Conservation (phyloP, 192 early-diverging fungal genomes). For the Podila clonocystis region DNA sequence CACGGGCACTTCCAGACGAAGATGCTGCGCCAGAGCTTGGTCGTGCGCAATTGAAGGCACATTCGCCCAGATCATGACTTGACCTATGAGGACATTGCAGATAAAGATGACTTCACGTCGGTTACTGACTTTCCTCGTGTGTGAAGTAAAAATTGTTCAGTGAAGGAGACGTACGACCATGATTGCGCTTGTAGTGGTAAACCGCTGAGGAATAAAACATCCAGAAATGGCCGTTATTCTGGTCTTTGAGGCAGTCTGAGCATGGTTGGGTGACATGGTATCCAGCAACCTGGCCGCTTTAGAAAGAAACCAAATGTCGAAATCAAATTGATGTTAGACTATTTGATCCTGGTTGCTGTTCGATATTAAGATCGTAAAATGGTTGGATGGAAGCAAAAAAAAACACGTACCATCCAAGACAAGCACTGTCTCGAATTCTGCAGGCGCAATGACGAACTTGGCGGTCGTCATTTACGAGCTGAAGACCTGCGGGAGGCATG, state of each 20-base stretch:
- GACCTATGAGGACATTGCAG: constrained; percentile 8
- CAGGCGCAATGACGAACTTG: constrained; percentile 48
- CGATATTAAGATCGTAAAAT: too few species aligned
- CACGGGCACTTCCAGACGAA: constrained; percentile 29
- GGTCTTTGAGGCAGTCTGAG: constrained; percentile 37
- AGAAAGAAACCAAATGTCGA: background rate
- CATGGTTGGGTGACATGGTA: constrained; percentile 53
- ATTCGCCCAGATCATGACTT: constrained; percentile 45
- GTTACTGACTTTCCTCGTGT: too few species aligned
- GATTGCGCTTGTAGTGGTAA: constrained; percentile 41
- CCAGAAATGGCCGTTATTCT: constrained; percentile 52
- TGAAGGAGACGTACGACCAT: constrained; percentile 10
- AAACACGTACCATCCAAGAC: constrained; percentile 36
- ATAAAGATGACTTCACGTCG: too few species aligned
- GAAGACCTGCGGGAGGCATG: constrained; percentile 40
- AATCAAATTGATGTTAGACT: too few species aligned
- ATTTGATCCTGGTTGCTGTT: too few species aligned
- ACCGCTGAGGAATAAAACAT: constrained; percentile 53
- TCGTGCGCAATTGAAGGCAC: constrained; percentile 37
- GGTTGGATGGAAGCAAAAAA: background rate
- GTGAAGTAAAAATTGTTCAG: too few species aligned
- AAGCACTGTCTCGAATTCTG: constrained; percentile 46
- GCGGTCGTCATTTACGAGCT: constrained; percentile 45
- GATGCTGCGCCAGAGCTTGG: constrained; percentile 29
- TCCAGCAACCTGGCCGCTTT: constrained; percentile 43